phyloP scores from a whole-genome alignment of 768 basidiomycete genomes.

The Psilocybe cyanescens region DNA sequence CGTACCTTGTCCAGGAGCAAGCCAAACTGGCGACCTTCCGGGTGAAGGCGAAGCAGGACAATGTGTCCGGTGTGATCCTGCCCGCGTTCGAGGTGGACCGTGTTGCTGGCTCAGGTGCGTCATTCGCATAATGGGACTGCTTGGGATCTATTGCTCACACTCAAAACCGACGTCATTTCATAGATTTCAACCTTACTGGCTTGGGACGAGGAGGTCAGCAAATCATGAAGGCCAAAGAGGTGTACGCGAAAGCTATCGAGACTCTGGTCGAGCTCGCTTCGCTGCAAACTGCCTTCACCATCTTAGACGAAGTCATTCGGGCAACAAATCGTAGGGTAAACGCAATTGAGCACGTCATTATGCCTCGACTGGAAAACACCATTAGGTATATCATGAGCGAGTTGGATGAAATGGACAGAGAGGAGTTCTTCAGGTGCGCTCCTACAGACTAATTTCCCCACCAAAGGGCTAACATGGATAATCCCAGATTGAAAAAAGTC shows the following conservation, averaged over 20 bases:
- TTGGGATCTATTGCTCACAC: neutral
- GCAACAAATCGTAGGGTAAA: constrained; percentile 99
- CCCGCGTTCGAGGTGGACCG: constrained; percentile 95
- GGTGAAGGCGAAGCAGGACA: constrained; percentile 95
- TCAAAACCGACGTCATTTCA: neutral
- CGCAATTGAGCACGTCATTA: constrained; percentile 96
- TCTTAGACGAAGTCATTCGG: constrained; percentile 97
- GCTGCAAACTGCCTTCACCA: constrained; percentile 96
- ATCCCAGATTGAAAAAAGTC: constrained; percentile 86
- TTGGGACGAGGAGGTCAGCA: constrained; percentile 97
- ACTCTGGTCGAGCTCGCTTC: constrained; percentile 97
- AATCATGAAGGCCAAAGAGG: constrained; percentile 92
- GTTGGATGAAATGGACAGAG: constrained; percentile 97
- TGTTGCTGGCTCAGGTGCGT: constrained; percentile 77
- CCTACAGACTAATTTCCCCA: neutral
- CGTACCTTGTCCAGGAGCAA: constrained; percentile 97
- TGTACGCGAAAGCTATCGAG: constrained; percentile 96
- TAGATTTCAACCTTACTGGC: constrained; percentile 97
- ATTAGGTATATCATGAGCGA: constrained; percentile 98
- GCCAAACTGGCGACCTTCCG: constrained; percentile 90
- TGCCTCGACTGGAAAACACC: constrained; percentile 94
- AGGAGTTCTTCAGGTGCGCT: constrained; percentile 86
- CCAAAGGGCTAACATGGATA: neutral
- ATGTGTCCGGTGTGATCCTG: constrained; percentile 94
- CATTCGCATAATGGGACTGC: neutral